Conservation (phyloP, 2,329 filamentous ascomycete species). For the Aureobasidium uvarum region DNA sequence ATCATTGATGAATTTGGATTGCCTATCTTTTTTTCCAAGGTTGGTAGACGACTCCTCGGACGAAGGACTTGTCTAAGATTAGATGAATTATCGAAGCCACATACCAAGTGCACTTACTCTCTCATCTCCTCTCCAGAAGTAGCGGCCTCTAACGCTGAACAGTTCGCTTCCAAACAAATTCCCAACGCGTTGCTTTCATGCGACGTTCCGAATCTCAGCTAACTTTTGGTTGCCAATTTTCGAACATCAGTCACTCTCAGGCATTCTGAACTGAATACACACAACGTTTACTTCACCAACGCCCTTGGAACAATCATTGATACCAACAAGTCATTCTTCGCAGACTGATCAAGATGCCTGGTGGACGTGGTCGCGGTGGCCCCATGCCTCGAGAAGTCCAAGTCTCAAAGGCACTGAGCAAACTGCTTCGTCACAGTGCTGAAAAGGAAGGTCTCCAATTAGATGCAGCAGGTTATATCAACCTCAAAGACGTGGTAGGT, state of each 20-base stretch:
- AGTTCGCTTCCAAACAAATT: neutral
- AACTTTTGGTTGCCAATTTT: neutral
- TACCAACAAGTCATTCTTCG: neutral
- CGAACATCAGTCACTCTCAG: neutral
- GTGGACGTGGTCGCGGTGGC: conserved; percentile 36
- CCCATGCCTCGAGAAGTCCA: conserved; percentile 45
- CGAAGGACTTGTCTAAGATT: too few species aligned
- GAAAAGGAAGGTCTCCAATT: conserved; percentile 59
- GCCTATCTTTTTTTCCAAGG: too few species aligned
- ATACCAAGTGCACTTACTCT: too few species aligned
- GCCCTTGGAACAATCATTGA: neutral
- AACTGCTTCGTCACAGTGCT: conserved; percentile 62
- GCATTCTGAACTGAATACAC: neutral
- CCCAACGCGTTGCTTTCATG: neutral
- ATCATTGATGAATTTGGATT: too few species aligned
- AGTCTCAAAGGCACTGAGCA: conserved; percentile 51
- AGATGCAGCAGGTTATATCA: conserved; percentile 59
- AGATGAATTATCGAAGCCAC: too few species aligned
- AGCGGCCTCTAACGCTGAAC: too few species aligned
- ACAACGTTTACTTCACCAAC: neutral
- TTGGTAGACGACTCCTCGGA: too few species aligned
- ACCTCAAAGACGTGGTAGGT: conserved; percentile 58
- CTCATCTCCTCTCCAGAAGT: too few species aligned
- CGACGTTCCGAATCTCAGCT: neutral
- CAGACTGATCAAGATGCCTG: conserved; percentile 27